Evolutionary conservation across 805 yeast genomes (phyloP).

Genomic region (Yamadazyma kitorensis): DNA sequence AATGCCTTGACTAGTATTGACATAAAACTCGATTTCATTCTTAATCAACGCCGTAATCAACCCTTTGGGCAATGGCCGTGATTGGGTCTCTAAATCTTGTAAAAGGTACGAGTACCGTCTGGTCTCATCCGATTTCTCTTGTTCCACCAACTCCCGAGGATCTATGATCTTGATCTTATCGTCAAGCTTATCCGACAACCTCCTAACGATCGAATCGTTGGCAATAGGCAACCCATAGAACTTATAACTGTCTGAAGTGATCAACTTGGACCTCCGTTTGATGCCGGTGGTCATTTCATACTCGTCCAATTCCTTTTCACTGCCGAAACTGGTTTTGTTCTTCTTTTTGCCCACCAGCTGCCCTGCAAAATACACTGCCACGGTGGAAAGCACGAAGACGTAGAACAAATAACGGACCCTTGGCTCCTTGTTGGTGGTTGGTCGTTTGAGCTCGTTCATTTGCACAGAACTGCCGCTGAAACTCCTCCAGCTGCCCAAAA

Average conservation of each 20-base stretch:
- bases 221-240: conserved; percentile 39
- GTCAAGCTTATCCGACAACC: conserved; percentile 17
- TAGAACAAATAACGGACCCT: conserved; percentile 35
- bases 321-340: conserved; percentile 36
- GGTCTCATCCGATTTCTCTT: conserved; percentile 41
- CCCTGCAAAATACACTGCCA: conserved; percentile 29
- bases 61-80: conserved; percentile 40
- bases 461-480: too few species aligned
- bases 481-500: too few species aligned
- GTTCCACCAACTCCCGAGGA: conserved; percentile 46
- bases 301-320: conserved; percentile 48
- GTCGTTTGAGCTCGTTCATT: too few species aligned
- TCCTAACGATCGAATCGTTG: conserved; percentile 16
- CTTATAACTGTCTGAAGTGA: conserved; percentile 35
- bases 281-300: conserved; percentile 50
- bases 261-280: conserved; percentile 46
- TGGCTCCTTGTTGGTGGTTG: conserved; percentile 24
- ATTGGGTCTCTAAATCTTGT: conserved; percentile 35
- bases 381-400: conserved; percentile 32
- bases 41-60: conserved; percentile 50
- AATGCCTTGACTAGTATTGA: conserved; percentile 36
- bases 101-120: conserved; percentile 53
- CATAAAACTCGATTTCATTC: conserved; percentile 29
- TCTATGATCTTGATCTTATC: conserved; percentile 43
- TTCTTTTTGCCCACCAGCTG: conserved; percentile 24